phyloP scores from a whole-genome alignment of 164 flowering plant species.

The Annona squamosa region DNA sequence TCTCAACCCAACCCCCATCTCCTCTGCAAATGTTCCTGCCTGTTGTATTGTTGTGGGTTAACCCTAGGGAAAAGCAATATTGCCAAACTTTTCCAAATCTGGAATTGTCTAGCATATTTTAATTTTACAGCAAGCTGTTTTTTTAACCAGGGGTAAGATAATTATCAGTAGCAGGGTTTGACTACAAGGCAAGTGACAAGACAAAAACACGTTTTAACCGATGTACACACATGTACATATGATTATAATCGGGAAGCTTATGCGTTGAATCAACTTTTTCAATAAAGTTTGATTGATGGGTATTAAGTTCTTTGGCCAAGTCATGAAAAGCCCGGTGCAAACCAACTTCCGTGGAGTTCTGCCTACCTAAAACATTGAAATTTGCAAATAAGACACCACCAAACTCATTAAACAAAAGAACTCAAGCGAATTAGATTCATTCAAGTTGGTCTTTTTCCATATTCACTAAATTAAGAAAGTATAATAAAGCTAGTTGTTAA shows the following conservation, averaged over 20 bases:
- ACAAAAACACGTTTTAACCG: too few relatives aligned
- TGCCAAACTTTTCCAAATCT: too few relatives aligned
- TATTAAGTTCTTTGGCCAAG: not conserved
- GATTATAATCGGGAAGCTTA: not conserved
- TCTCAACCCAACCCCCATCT: too few relatives aligned
- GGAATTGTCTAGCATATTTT: too few relatives aligned
- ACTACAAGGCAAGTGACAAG: too few relatives aligned
- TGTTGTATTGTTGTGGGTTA: too few relatives aligned
- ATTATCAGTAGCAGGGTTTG: too few relatives aligned
- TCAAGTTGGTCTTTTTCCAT: not conserved
- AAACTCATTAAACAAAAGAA: not conserved
- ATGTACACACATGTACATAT: too few relatives aligned
- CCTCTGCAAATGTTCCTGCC: too few relatives aligned
- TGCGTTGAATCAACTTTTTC: not conserved
- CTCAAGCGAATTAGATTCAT: not conserved
- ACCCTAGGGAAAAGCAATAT: too few relatives aligned
- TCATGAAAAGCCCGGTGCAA: not conserved
- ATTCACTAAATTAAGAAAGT: slow-evolving; percentile 7
- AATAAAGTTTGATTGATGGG: not conserved
- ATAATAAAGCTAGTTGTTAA: not conserved
- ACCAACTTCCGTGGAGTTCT: not conserved
- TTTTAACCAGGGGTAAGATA: too few relatives aligned
- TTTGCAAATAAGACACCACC: not conserved
- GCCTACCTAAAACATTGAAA: not conserved
- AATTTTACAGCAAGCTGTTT: too few relatives aligned